Evolutionary conservation across 257 asterid genomes (phyloP).

Genomic region (Lantana camara): DNA sequence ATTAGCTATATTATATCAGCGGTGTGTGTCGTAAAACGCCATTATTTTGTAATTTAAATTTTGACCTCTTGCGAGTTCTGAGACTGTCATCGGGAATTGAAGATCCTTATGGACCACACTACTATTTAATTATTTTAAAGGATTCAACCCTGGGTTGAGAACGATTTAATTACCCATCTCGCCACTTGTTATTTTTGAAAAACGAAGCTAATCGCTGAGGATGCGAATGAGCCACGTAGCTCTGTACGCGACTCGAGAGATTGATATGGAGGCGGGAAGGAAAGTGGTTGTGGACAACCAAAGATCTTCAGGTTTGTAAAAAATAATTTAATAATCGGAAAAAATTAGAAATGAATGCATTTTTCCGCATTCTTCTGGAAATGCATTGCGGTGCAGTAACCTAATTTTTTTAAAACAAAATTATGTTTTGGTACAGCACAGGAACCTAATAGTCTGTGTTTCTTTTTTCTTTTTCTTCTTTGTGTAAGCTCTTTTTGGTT

Average conservation of each 20-base stretch:
- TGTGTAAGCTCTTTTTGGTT: background rate
- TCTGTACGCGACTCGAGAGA: constrained; percentile 12
- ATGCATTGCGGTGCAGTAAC: background rate
- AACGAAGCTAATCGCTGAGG: constrained; percentile 15
- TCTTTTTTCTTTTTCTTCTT: background rate
- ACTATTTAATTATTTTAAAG: background rate
- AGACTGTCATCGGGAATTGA: background rate
- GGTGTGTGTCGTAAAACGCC: background rate
- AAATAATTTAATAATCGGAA: background rate
- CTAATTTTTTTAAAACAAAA: too few relatives aligned
- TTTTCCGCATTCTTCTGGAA: constrained; percentile 6
- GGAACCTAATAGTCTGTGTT: background rate
- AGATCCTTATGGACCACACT: background rate
- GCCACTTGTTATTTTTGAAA: background rate
- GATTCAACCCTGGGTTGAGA: background rate
- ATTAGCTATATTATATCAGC: background rate
- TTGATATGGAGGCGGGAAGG: constrained; percentile 21
- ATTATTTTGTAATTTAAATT: background rate
- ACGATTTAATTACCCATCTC: background rate
- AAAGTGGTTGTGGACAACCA: constrained; percentile 19
- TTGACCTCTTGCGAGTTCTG: background rate
- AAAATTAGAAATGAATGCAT: background rate
- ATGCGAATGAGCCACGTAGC: constrained; percentile 38
- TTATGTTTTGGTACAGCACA: too few relatives aligned
- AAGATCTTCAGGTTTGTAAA: constrained; percentile 28